Evolutionary conservation across 129 eudicot species (phyloP), one percentile per base, ranked within the genome.

Genomic region (Calendula officinalis): DNA sequence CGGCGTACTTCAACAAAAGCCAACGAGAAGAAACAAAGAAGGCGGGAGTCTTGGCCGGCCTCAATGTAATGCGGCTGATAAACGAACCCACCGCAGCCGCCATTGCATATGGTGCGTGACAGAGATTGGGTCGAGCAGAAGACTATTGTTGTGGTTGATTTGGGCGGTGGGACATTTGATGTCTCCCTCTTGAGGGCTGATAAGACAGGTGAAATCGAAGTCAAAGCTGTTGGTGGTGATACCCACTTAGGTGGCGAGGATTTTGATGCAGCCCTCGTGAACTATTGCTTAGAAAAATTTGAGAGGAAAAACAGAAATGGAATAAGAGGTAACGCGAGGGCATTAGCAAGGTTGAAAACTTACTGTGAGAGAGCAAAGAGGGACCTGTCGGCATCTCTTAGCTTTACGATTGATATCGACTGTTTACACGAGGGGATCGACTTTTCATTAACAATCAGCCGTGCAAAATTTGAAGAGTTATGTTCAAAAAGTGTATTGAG

Each of bases 51-150:
- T 12, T 45, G 1, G 33, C n/a, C n/a, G n/a, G 63, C 4, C 22
- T 84, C 6, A 84, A 84, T 27, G 90, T 84, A 0, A 8, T 77
- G 74, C 46, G 86, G 17, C 72, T 84, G 36, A 84, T n/a, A n/a
- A n/a, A n/a, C n/a, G n/a, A n/a, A n/a, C n/a, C n/a, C n/a, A n/a
- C n/a, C n/a, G n/a, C n/a, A n/a, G n/a, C n/a, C n/a, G n/a, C n/a
- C n/a, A n/a, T n/a, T n/a, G n/a, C 73, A 9, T 68, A 68, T 14
- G 64, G 56, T n/a, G 11, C 13, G 2, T 2, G 44, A 35, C 62
- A 50, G 17, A 14, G 56, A 50, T 6, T 50, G 33, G 3, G 12
- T 4, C 4, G 13, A 57, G 27, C 45, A 57, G 12, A 57, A 37
- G 45, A 57, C 36, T 8, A n/a, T 57, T 7, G 6, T 57, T 22